Evolutionary conservation across 2,329 filamentous ascomycete genomes (phyloP).

Genomic region (Didymella lethalis): DNA sequence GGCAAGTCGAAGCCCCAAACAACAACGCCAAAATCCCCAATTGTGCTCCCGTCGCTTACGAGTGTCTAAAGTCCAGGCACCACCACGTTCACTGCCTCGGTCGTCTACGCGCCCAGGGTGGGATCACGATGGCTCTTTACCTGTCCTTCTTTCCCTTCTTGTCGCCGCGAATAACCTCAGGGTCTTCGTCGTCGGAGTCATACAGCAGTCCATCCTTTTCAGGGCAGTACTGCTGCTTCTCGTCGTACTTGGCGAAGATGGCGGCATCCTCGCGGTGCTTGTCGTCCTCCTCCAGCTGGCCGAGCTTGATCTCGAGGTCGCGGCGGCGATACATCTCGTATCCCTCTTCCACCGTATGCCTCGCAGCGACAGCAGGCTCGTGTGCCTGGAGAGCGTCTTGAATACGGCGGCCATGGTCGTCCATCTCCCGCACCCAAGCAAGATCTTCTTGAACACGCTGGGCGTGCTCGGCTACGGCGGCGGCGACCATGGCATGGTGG

Average conservation of each 20-base stretch:
- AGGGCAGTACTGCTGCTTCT: neutral
- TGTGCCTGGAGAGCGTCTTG: neutral
- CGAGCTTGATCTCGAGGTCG: neutral
- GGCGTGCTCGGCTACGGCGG: too few relatives aligned
- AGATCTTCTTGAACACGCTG: too few relatives aligned
- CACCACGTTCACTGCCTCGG: slow-evolving; percentile 3
- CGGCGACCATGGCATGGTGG: too few relatives aligned
- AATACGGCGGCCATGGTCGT: neutral
- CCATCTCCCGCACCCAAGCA: neutral
- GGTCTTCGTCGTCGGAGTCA: neutral
- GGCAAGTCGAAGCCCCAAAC: neutral
- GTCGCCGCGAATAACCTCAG: neutral
- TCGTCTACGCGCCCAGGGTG: slow-evolving; percentile 5
- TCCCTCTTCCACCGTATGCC: neutral
- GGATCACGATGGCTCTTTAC: neutral
- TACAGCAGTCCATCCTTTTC: neutral
- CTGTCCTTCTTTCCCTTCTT: neutral
- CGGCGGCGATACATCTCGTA: neutral
- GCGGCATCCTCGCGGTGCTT: neutral
- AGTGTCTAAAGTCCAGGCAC: slow-evolving; percentile 4
- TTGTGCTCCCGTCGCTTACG: neutral
- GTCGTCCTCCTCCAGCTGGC: neutral
- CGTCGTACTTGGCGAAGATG: neutral
- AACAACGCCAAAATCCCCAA: neutral
- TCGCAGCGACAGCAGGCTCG: neutral